Base-by-base conservation (phyloP, 78 protist genomes). In the Dictyostelium intermedium region DNA sequence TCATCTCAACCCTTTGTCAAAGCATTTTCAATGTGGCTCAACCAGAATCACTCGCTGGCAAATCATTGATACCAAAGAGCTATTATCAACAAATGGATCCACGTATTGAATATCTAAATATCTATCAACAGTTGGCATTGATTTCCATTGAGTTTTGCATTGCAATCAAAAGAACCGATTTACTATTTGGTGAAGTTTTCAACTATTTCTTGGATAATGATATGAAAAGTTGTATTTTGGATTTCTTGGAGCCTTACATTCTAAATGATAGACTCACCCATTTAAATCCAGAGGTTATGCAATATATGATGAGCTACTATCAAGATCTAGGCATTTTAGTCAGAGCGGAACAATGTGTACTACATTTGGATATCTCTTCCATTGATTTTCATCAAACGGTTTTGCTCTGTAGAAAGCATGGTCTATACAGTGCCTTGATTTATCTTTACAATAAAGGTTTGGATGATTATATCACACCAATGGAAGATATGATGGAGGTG, bases 381-480 rank as follows among this genome's bases (percentile, higher is more conserved):
- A 81, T 95, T 0, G 97, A 95, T 69, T 74, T 95, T n/a, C 95
- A 95, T 74, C 91, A 95, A 53, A 81, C 92, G 1, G 85, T 91
- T 39, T 50, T 83, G 3, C 83, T 95, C 18, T 89, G 95, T 56
- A 63, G 95, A 25, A 66, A 50, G 23, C 91, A 84, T 45, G 73
- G 79, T 61, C 95, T 95, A 5, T 91, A 61, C 13, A 77, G 78
- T n/a, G 97, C 97, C 10, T 9, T 95, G 2, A 91, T 95, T 2
- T 95, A 95, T 91, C 91, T 95, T 1, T 91, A 85, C 92, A 95
- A 83, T 63, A 56, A 69, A 20, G 97, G 92, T 9, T 47, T 95
- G 23, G 70, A 72, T n/a, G 97, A 95, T 56, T 95, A 95, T 72
- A 72, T 91, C 16, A 80, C 95, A 23, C 97, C 97, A n/a, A 69